A percentile compares a stretch with the other conserved stretches of the same genome.
Evolutionary conservation across 495 filamentous ascomycete species (phyloP).

Genomic region (Beverwykella pulmonaria): DNA sequence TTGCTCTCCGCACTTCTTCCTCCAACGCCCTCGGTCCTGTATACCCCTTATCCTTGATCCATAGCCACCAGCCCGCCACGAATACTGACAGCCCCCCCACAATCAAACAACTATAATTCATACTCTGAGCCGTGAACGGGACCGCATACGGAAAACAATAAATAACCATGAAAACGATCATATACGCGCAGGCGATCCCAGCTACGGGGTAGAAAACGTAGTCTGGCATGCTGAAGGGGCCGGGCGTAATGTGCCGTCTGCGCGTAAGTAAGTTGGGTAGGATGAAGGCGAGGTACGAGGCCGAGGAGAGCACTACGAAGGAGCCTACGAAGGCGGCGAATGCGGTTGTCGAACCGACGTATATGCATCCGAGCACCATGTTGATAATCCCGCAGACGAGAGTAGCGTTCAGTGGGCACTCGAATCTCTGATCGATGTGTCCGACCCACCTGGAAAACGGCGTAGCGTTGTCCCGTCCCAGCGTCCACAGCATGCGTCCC

Average conservation of each 20-base stretch:
- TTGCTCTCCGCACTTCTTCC: slow-evolving; percentile 12
- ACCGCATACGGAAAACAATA: slow-evolving; percentile 66
- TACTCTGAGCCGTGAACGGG: slow-evolving; percentile 39
- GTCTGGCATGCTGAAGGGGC: slow-evolving; percentile 69
- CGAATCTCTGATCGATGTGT: slow-evolving; percentile 54
- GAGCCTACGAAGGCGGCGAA: slow-evolving; percentile 75
- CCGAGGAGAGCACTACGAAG: slow-evolving; percentile 72
- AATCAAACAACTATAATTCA: slow-evolving; percentile 44
- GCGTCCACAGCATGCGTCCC: slow-evolving; percentile 83
- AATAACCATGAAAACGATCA: slow-evolving; percentile 68
- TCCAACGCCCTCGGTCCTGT: slow-evolving; percentile 33
- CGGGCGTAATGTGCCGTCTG: slow-evolving; percentile 64
- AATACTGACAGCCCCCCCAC: slow-evolving; percentile 39
- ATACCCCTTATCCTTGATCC: slow-evolving; percentile 38
- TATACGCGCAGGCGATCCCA: slow-evolving; percentile 61
- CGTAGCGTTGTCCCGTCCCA: slow-evolving; percentile 72
- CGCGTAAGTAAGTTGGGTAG: slow-evolving; percentile 70
- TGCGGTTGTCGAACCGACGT: slow-evolving; percentile 70
- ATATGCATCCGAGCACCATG: slow-evolving; percentile 73
- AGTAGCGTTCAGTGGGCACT: slow-evolving; percentile 70
- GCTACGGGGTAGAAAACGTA: slow-evolving; percentile 64
- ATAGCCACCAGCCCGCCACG: slow-evolving; percentile 36
- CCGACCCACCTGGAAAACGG: slow-evolving; percentile 56
- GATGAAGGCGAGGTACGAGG: slow-evolving; percentile 77
- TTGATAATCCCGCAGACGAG: slow-evolving; percentile 62